Evolutionary conservation across 148 eudicot species (phyloP), one percentile per base, ranked within the genome.

Genomic region (Chenopodium suecicum): DNA sequence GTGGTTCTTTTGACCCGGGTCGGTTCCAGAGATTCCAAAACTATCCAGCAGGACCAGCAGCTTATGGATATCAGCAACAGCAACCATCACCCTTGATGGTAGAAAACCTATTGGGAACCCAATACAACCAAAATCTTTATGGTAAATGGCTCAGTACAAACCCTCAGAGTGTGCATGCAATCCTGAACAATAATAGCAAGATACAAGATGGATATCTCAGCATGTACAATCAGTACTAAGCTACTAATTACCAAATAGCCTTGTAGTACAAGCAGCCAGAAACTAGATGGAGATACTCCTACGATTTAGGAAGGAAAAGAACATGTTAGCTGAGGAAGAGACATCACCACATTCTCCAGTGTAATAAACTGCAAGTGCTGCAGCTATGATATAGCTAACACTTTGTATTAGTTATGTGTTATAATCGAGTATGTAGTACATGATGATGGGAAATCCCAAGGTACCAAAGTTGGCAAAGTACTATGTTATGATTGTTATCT

Each of bases 41-140:
- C 64, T 80, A 79, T 46, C 64, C 78, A 74, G 22, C 50, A 37
- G 84, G 66, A 27, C 64, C 78, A 74, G 22, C 58, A 47, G 84
- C 52, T 63, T 80, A 80, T 74, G 83, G 84, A 12, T 83, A 84
- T 72, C 81, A 78, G 60, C 68, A 81, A 14, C 27, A 34, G 54
- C 54, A 50, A 37, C 83, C 82, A 78, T 63, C 86, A 32, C 70
- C 83, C 12, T 56, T 54, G 68, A 79, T 82, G 87, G 73, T 71
- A 74, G 73, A 68, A 46, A 84, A 87, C 78, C 25, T 80, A 82
- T 73, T 83, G 78, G 84, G 81, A 7, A 78, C 79, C 25, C 76
- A 79, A 41, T 78, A 79, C 74, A 77, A 68, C 78, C 85, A 77
- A 41, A 81, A 76, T 56, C 82, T 85, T 72, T 82, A 85, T 65